phyloP scores from a whole-genome alignment of 2,329 filamentous ascomycete genomes.

The Blastomyces silverae region DNA sequence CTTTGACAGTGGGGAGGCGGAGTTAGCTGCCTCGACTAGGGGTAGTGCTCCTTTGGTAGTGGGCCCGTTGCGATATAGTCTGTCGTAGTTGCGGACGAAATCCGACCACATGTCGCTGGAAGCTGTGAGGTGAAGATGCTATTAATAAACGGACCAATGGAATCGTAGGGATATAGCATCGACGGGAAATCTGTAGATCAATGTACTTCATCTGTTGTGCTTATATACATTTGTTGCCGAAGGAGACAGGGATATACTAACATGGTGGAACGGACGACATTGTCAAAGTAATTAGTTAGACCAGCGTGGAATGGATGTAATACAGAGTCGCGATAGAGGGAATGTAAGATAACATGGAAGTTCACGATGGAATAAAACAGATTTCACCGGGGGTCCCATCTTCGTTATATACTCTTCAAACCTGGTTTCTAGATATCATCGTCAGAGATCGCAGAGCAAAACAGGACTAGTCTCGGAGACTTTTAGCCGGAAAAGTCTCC shows the following conservation, averaged over 20 bases:
- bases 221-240: neutral
- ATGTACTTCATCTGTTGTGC: neutral
- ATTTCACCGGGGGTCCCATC: neutral
- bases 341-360: neutral
- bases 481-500: neutral
- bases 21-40: conserved; percentile 1
- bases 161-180: neutral
- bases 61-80: neutral
- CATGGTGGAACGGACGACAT: neutral
- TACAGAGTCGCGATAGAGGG: neutral
- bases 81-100: neutral
- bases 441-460: neutral
- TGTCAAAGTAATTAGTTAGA: neutral
- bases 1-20: neutral
- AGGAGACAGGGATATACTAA: neutral
- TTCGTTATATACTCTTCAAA: neutral
- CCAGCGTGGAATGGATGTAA: neutral
- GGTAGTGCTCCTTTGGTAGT: neutral
- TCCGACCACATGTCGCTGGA: neutral
- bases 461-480: too few relatives aligned
- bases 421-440: neutral
- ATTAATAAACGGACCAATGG: neutral
- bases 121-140: neutral
- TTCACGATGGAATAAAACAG: neutral
- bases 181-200: neutral